These are phyloP conservation scores for Trichoderma lentiforme DNA, from an alignment of 2,329 filamentous ascomycete species.

Conservation along the genomic window DNA sequence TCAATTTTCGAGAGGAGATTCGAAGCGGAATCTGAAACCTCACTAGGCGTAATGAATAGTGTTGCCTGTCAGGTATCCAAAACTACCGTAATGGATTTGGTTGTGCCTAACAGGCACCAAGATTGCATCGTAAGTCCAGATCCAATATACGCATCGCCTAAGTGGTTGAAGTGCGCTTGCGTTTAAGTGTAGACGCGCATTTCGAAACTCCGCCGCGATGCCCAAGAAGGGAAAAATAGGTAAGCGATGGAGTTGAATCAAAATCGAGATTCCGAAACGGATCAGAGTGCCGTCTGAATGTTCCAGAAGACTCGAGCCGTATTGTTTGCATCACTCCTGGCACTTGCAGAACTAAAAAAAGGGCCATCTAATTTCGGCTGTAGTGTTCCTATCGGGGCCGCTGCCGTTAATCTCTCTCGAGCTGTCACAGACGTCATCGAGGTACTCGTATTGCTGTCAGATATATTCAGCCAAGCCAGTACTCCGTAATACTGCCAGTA, in stretches of 20 bases:
- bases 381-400: background rate
- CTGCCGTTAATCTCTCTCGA: background rate
- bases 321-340: background rate
- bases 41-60: background rate
- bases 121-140: background rate
- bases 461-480: background rate
- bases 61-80: background rate
- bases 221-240: background rate
- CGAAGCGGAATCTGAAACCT: background rate
- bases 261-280: background rate
- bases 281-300: background rate
- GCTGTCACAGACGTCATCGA: slow-evolving; percentile 14
- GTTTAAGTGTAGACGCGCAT: background rate
- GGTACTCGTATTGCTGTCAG: background rate
- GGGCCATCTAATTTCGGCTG: slow-evolving; percentile 1
- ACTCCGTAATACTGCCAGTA: background rate
- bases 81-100: background rate
- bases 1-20: background rate
- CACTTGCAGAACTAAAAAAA: slow-evolving; percentile 2
- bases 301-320: background rate
- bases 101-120: background rate
- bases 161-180: background rate
- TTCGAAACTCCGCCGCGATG: background rate
- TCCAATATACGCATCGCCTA: background rate
- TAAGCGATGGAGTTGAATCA: background rate